These are phyloP conservation scores for Annulohypoxylon bovei DNA, from an alignment of 495 filamentous ascomycete species.

Conservation along the genomic window DNA sequence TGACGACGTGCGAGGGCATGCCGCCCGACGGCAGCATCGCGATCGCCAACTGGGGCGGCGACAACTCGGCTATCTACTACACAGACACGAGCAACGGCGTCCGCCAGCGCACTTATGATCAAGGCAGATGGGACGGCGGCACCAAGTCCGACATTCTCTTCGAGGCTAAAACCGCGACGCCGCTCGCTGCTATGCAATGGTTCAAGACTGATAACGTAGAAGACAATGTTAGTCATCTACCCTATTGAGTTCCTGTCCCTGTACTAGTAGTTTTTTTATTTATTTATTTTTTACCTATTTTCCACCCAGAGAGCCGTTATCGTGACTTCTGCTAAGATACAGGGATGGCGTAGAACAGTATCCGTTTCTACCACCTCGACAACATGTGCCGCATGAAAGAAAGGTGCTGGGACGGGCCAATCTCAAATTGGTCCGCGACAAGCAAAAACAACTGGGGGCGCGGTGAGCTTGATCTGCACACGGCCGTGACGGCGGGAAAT, in stretches of 20 bases:
- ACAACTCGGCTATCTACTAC: neutral
- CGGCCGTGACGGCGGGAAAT: neutral
- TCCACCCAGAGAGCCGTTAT: too few species aligned
- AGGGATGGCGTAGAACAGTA: neutral
- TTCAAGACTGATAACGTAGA: neutral
- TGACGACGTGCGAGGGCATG: neutral
- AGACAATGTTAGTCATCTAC: neutral
- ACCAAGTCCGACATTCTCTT: neutral
- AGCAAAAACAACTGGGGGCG: neutral
- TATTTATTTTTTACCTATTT: too few species aligned
- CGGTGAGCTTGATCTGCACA: neutral
- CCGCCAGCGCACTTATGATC: neutral
- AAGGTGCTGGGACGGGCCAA: neutral
- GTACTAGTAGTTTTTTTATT: too few species aligned
- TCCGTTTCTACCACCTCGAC: neutral
- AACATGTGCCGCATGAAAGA: neutral
- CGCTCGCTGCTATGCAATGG: neutral
- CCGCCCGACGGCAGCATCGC: neutral
- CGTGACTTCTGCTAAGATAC: neutral
- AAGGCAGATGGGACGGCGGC: neutral
- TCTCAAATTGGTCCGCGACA: neutral
- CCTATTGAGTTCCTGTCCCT: neutral
- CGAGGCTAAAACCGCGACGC: neutral
- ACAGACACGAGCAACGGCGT: neutral
- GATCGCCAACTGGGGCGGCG: neutral